Percentiles rank a stretch among this genome's conserved stretches.
These are phyloP conservation scores for Picochlorum sp. DNA, from an alignment of 139 green algal genomes.

Conservation along the genomic window DNA sequence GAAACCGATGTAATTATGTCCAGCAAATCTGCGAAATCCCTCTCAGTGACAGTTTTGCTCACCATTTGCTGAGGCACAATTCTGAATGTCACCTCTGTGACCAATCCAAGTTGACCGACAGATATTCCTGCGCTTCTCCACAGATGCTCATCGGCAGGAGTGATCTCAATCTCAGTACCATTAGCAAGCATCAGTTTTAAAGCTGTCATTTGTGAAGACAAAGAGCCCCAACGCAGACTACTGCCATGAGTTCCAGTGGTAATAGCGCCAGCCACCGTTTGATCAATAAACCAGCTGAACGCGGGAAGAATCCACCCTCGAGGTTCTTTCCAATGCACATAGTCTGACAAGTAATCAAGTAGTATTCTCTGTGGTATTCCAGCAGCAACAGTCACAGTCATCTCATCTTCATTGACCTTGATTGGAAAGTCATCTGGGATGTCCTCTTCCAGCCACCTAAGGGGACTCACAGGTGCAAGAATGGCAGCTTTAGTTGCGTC, in stretches of 20 bases:
- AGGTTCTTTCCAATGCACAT: slow-evolving; percentile 39
- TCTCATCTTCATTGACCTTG: slow-evolving; percentile 36
- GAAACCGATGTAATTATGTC: slow-evolving; percentile 18
- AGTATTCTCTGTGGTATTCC: slow-evolving; percentile 53
- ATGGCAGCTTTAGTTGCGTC: slow-evolving; percentile 11
- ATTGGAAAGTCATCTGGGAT: slow-evolving; percentile 28
- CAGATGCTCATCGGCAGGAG: slow-evolving; percentile 39
- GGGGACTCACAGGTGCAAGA: slow-evolving; percentile 4
- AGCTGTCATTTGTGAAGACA: slow-evolving; percentile 53
- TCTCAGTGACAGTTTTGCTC: not conserved
- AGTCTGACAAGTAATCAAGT: slow-evolving; percentile 68
- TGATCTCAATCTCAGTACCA: slow-evolving; percentile 49
- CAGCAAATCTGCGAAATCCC: not conserved
- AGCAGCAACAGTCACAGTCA: slow-evolving; percentile 57
- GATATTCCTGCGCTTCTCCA: slow-evolving; percentile 27
- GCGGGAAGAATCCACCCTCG: slow-evolving; percentile 58
- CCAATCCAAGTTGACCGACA: slow-evolving; percentile 59
- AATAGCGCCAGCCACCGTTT: slow-evolving; percentile 74
- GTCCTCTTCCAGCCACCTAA: not conserved
- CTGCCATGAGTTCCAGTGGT: slow-evolving; percentile 70
- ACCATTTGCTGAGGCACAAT: slow-evolving; percentile 14
- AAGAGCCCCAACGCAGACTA: slow-evolving; percentile 38
- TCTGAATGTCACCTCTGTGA: slow-evolving; percentile 46
- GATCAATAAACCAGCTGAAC: slow-evolving; percentile 71
- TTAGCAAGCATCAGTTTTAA: slow-evolving; percentile 63